phyloP scores from a whole-genome alignment of 2,329 filamentous ascomycete species.

The Helicocarpus griseus region DNA sequence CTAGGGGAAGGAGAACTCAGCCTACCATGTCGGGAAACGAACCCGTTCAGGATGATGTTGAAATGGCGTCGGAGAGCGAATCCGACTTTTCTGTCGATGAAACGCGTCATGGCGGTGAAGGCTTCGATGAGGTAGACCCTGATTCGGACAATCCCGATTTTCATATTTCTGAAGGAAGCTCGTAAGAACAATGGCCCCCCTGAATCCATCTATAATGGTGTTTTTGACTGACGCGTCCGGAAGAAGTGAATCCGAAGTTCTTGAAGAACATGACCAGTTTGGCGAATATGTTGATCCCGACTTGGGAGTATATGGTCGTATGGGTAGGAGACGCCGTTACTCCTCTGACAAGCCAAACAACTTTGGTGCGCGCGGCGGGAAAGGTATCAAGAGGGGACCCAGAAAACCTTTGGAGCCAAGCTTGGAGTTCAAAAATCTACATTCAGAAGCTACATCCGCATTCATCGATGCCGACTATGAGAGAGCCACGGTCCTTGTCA shows the following conservation, averaged over 20 bases:
- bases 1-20: neutral
- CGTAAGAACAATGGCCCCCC: neutral
- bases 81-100: slow-evolving; percentile 5
- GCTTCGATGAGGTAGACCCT: neutral
- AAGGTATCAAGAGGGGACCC: slow-evolving; percentile 36
- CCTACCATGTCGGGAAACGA: neutral
- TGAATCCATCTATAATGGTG: neutral
- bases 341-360: slow-evolving; percentile 14
- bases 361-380: slow-evolving; percentile 6
- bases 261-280: neutral
- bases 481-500: slow-evolving; percentile 33
- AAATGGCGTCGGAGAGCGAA: neutral
- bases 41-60: neutral
- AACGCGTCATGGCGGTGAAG: slow-evolving; percentile 1
- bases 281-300: neutral
- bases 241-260: slow-evolving; percentile 1
- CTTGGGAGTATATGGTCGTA: slow-evolving; percentile 9
- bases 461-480: slow-evolving; percentile 41
- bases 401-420: slow-evolving; percentile 39
- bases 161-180: neutral
- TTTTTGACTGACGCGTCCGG: neutral
- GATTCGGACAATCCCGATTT: slow-evolving; percentile 2
- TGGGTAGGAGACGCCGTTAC: slow-evolving; percentile 9
- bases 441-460: slow-evolving; percentile 38
- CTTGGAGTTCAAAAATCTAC: slow-evolving; percentile 38